Percentiles rank a stretch among this genome's conserved stretches.
These are phyloP conservation scores for Strobilomyces dryophilus DNA, from an alignment of 768 basidiomycete species.

Conservation along the genomic window DNA sequence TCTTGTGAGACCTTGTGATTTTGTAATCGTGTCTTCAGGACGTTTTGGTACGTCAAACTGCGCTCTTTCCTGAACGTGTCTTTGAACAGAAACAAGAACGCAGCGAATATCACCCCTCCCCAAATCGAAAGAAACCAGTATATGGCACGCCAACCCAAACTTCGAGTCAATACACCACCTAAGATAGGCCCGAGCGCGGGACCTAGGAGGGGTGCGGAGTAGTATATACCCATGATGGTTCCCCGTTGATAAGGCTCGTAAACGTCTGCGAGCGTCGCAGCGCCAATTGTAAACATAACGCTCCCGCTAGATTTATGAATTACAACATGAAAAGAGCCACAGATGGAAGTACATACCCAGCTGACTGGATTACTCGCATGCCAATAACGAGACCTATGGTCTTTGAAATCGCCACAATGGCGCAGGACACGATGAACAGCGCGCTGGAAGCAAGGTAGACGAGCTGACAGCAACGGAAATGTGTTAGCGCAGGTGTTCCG, in stretches of 20 bases:
- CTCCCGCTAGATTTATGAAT: conserved; percentile 41
- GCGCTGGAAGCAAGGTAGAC: conserved; percentile 53
- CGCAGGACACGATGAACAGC: conserved; percentile 52
- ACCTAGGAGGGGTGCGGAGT: conserved; percentile 74
- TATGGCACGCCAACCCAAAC: conserved; percentile 73
- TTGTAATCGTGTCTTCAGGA: conserved; percentile 43
- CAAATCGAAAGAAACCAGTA: conserved; percentile 82
- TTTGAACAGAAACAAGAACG: conserved; percentile 67
- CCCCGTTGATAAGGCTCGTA: conserved; percentile 74
- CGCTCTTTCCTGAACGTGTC: conserved; percentile 86
- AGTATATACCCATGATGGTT: conserved; percentile 78
- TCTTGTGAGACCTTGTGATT: conserved; percentile 16
- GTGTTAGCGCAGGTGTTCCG: conserved; percentile 22
- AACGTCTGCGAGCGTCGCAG: conserved; percentile 73
- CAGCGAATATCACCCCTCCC: conserved; percentile 47
- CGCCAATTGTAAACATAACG: conserved; percentile 64
- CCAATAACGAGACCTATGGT: conserved; percentile 58
- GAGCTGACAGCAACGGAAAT: conserved; percentile 29
- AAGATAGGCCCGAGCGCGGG: conserved; percentile 65
- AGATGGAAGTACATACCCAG: conserved; percentile 42
- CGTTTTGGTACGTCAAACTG: conserved; percentile 73
- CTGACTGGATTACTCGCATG: conserved; percentile 63
- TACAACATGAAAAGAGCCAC: not conserved
- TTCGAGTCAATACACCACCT: conserved; percentile 65
- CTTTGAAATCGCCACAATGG: conserved; percentile 53